phyloP scores from a whole-genome alignment of 2,329 filamentous ascomycete species.

The Diaporthe velutina region DNA sequence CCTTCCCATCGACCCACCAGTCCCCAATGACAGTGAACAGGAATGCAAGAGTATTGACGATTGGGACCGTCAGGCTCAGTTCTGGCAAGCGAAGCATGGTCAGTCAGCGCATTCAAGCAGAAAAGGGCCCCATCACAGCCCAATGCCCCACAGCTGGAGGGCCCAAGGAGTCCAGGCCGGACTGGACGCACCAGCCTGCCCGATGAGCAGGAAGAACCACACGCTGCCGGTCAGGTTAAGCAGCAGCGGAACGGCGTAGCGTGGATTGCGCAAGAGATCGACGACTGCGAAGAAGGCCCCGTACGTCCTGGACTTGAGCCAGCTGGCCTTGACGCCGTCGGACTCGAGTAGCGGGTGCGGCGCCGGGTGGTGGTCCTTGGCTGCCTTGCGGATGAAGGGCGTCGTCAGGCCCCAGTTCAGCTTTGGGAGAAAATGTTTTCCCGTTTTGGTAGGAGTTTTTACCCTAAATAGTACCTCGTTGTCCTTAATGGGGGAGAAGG shows the following conservation, averaged over 20 bases:
- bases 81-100: conserved; percentile 63
- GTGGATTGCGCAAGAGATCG: conserved; percentile 84
- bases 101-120: neutral
- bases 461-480: too few relatives aligned
- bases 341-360: conserved; percentile 67
- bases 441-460: too few relatives aligned
- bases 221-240: conserved; percentile 93
- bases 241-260: conserved; percentile 86
- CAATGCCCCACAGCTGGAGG: conserved; percentile 8
- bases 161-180: neutral
- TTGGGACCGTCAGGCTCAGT: conserved; percentile 91
- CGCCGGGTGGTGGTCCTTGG: conserved; percentile 78
- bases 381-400: conserved; percentile 90
- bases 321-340: conserved; percentile 66
- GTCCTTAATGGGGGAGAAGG: too few relatives aligned
- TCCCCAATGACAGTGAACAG: conserved; percentile 96
- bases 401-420: conserved; percentile 87
- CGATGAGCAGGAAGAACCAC: conserved; percentile 97
- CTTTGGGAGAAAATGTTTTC: too few relatives aligned
- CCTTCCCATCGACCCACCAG: conserved; percentile 94
- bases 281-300: conserved; percentile 79
- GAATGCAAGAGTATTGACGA: conserved; percentile 94
- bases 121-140: neutral
- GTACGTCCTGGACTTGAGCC: conserved; percentile 72
- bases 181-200: conserved; percentile 69